phyloP scores from a whole-genome alignment of 2,329 filamentous ascomycete genomes.

The Penicillium sp. region DNA sequence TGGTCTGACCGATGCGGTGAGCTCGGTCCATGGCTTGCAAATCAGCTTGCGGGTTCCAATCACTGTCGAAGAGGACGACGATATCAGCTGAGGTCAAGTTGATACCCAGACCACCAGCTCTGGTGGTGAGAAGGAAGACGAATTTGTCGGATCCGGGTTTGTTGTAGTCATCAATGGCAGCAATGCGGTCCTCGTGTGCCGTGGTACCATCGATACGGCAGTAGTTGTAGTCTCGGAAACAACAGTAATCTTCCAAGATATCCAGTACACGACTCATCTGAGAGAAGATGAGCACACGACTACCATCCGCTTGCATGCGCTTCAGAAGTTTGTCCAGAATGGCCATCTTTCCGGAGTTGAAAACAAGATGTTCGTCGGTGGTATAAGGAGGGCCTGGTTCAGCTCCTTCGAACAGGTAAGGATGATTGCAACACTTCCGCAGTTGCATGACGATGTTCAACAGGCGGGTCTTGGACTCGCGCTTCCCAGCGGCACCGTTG shows the following conservation, averaged over 20 bases:
- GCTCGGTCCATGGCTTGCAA: constrained; percentile 98
- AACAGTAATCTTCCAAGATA: constrained; percentile 96
- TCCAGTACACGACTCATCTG: constrained; percentile 98
- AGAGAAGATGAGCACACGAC: constrained; percentile 96
- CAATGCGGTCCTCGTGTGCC: constrained; percentile 94
- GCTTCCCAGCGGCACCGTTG: constrained; percentile 92
- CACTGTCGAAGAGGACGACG: constrained; percentile 93
- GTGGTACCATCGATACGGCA: constrained; percentile 97
- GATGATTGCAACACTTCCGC: constrained; percentile 97
- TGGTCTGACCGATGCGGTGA: constrained; percentile 97
- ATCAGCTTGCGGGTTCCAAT: constrained; percentile 99
- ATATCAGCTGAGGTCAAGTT: constrained; percentile 95
- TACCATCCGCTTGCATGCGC: constrained; percentile 80
- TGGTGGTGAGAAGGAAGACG: constrained; percentile 89
- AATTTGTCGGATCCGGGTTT: constrained; percentile 94
- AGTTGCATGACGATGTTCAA: constrained; percentile 99
- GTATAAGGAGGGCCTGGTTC: constrained; percentile 97
- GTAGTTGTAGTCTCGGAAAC: constrained; percentile 92
- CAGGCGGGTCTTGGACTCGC: constrained; percentile 93
- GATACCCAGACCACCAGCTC: constrained; percentile 93
- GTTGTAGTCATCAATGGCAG: constrained; percentile 98
- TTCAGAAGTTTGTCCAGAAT: constrained; percentile 89
- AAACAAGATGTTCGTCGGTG: constrained; percentile 91
- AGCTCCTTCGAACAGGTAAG: constrained; percentile 95
- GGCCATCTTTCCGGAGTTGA: constrained; percentile 95